Percentiles rank a stretch among this genome's conserved stretches.
phyloP scores from a whole-genome alignment of 345 rosid species.

The Gynandropsis gynandra region DNA sequence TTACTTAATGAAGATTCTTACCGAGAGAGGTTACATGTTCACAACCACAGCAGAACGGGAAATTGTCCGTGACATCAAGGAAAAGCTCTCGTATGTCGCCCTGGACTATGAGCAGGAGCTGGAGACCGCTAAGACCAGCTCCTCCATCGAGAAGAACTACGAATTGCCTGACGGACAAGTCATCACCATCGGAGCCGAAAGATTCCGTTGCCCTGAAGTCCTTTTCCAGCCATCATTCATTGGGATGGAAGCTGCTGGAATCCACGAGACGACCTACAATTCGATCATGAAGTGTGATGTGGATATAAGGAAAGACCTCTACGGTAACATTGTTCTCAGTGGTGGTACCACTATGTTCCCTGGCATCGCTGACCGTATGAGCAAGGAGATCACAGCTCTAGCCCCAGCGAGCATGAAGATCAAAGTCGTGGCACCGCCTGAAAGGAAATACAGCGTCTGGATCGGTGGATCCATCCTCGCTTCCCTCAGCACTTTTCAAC shows the following conservation, averaged over 20 bases:
- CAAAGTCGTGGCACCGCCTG: slow-evolving; percentile 78
- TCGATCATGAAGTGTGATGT: slow-evolving; percentile 86
- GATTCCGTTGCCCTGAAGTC: slow-evolving; percentile 80
- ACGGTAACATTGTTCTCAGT: slow-evolving; percentile 75
- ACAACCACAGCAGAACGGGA: slow-evolving; percentile 85
- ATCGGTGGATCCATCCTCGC: slow-evolving; percentile 80
- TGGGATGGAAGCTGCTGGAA: slow-evolving; percentile 85
- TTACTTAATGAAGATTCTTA: slow-evolving; percentile 44
- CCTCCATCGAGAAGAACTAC: slow-evolving; percentile 69
- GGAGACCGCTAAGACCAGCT: slow-evolving; percentile 67
- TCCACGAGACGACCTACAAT: slow-evolving; percentile 77
- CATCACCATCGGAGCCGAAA: slow-evolving; percentile 77
- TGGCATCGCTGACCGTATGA: slow-evolving; percentile 76
- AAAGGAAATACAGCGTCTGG: slow-evolving; percentile 87
- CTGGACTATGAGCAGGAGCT: slow-evolving; percentile 79
- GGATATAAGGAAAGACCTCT: slow-evolving; percentile 74
- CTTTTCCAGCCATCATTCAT: slow-evolving; percentile 82
- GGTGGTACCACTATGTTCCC: slow-evolving; percentile 87
- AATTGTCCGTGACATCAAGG: slow-evolving; percentile 88
- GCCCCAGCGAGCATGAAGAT: slow-evolving; percentile 88
- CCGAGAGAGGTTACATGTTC: slow-evolving; percentile 41
- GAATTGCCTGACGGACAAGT: slow-evolving; percentile 80
- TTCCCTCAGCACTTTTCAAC: slow-evolving; percentile 82
- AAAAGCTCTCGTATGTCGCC: slow-evolving; percentile 70
- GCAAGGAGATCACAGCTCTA: slow-evolving; percentile 74